A percentile compares a stretch with the other conserved stretches of the same genome.
These are phyloP conservation scores for Chaetomium globosum DNA, from an alignment of 2,329 filamentous ascomycete genomes.

Conservation along the genomic window DNA sequence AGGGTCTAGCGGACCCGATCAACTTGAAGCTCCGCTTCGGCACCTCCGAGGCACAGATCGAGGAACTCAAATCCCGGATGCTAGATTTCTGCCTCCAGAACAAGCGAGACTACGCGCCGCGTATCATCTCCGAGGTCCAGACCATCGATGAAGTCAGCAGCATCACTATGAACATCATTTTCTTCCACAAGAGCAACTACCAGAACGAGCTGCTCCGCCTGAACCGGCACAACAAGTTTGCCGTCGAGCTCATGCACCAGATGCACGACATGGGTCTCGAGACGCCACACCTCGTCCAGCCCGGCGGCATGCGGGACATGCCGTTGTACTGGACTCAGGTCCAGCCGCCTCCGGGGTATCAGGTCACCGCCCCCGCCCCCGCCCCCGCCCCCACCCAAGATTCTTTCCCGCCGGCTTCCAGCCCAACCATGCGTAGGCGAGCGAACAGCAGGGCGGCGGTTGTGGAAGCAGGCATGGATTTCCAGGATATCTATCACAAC, in stretches of 20 bases:
- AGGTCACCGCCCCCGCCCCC: conserved; percentile 1
- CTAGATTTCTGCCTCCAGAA: conserved; percentile 80
- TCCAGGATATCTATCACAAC: conserved; percentile 37
- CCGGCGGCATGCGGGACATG: conserved; percentile 67
- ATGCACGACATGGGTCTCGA: conserved; percentile 85
- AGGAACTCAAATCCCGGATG: conserved; percentile 76
- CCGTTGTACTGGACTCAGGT: conserved; percentile 60
- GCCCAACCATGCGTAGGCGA: conserved; percentile 23
- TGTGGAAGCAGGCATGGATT: conserved; percentile 36
- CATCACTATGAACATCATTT: conserved; percentile 86
- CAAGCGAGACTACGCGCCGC: conserved; percentile 70
- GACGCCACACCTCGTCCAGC: conserved; percentile 73
- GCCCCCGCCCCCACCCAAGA: background rate
- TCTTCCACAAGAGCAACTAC: conserved; percentile 97
- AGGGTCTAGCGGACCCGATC: conserved; percentile 82
- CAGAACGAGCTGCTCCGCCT: conserved; percentile 92
- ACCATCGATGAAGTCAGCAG: conserved; percentile 81
- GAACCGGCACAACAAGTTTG: conserved; percentile 90
- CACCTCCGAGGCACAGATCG: conserved; percentile 80
- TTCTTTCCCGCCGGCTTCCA: conserved; percentile 1
- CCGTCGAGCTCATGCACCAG: conserved; percentile 83
- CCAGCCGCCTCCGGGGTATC: conserved; percentile 25
- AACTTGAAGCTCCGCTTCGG: conserved; percentile 86
- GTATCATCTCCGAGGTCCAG: conserved; percentile 67
- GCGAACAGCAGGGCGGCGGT: conserved; percentile 30